Percentiles rank a stretch among this genome's conserved stretches.
phyloP scores from a whole-genome alignment of 179 eudicot genomes.

The Gypsophila paniculata region DNA sequence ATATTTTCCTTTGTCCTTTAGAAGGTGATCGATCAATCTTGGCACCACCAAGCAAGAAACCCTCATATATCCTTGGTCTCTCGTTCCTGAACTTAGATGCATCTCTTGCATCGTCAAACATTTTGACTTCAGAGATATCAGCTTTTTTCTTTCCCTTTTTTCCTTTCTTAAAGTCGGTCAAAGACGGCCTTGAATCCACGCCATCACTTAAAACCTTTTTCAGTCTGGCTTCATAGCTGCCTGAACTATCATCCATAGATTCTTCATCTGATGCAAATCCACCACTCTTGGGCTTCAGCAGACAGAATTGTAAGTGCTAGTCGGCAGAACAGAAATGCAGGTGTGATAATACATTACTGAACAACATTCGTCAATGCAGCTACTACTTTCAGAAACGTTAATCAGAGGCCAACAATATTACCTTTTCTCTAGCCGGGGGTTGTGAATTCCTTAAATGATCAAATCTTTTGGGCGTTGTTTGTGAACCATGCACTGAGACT shows the following conservation, averaged over 20 bases:
- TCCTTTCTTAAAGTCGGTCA: constrained; percentile 31
- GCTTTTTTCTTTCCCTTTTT: constrained; percentile 44
- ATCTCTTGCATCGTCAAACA: constrained; percentile 47
- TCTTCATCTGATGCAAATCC: constrained; percentile 44
- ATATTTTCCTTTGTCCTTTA: constrained; percentile 54
- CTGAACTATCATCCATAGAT: constrained; percentile 44
- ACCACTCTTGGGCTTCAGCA: constrained; percentile 28
- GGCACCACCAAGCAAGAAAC: constrained; percentile 36
- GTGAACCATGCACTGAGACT: constrained; percentile 55
- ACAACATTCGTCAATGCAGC: constrained; percentile 5
- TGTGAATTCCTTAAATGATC: constrained; percentile 29
- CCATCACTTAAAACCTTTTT: constrained; percentile 31
- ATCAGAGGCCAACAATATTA: constrained; percentile 19
- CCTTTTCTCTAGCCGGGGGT: constrained; percentile 22
- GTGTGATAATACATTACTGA: background rate
- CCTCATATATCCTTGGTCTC: constrained; percentile 33
- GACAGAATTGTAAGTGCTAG: constrained; percentile 30
- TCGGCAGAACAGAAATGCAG: constrained; percentile 8
- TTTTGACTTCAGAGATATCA: constrained; percentile 31
- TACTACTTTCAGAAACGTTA: constrained; percentile 1
- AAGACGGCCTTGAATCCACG: constrained; percentile 21
- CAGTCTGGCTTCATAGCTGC: constrained; percentile 47
- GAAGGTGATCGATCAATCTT: constrained; percentile 35
- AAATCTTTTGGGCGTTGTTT: constrained; percentile 39
- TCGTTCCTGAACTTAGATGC: constrained; percentile 46